Conservation (phyloP, 2,329 filamentous ascomycete species). For the Diaporthe humulicola region DNA sequence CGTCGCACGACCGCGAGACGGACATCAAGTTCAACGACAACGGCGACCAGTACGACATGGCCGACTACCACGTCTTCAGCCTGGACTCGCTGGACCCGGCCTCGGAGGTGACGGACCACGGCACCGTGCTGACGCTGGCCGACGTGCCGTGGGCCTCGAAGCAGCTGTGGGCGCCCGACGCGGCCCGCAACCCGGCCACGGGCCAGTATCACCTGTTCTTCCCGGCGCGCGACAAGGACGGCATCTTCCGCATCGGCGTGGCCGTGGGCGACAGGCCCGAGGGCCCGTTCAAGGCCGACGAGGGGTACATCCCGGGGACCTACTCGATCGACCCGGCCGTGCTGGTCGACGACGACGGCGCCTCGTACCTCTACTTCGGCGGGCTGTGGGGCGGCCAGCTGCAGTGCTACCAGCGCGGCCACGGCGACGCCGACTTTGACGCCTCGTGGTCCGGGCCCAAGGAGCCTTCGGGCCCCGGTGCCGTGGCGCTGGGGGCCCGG, state of each 20-base stretch:
- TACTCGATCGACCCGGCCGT: conserved; percentile 84
- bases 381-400: conserved; percentile 86
- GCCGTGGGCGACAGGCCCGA: conserved; percentile 73
- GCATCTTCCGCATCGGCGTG: conserved; percentile 81
- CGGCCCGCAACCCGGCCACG: conserved; percentile 68
- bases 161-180: conserved; percentile 86
- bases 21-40: conserved; percentile 84
- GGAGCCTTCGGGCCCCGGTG: conserved; percentile 70
- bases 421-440: conserved; percentile 64
- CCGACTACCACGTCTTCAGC: conserved; percentile 85
- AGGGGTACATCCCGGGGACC: conserved; percentile 74
- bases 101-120: conserved; percentile 75
- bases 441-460: conserved; percentile 65
- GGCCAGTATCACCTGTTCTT: conserved; percentile 83
- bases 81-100: conserved; percentile 58
- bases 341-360: conserved; percentile 77
- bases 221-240: conserved; percentile 78
- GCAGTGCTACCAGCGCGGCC: conserved; percentile 76
- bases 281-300: conserved; percentile 78
- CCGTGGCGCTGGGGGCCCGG: conserved; percentile 73
- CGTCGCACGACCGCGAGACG: conserved; percentile 83
- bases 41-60: conserved; percentile 89
- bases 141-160: conserved; percentile 83
- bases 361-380: conserved; percentile 80
- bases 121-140: conserved; percentile 73